phyloP scores from a whole-genome alignment of 768 basidiomycete genomes.

The Leccinum variicolor region DNA sequence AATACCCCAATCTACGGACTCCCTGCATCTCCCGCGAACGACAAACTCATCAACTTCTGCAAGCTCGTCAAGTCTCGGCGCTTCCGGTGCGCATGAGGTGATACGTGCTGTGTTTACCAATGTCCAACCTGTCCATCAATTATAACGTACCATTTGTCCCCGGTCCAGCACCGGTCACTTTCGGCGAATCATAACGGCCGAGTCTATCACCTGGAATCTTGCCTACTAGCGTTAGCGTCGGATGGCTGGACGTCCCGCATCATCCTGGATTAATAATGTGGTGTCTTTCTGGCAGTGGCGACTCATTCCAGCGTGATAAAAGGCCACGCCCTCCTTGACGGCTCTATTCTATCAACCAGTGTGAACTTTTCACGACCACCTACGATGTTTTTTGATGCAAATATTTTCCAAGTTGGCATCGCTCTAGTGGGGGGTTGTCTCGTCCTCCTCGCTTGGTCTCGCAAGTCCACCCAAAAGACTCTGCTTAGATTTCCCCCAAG shows the following conservation, averaged over 20 bases:
- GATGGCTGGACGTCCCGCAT: background rate
- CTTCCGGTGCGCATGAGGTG: no score
- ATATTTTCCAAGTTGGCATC: background rate
- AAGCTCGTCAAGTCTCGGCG: no score
- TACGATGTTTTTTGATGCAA: background rate
- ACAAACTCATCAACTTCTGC: no score
- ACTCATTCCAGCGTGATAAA: background rate
- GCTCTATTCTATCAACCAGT: background rate
- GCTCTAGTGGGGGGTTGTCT: background rate
- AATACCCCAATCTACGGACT: no score
- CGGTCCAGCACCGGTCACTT: background rate
- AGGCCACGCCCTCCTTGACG: background rate
- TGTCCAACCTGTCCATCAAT: no score
- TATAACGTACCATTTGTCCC: background rate
- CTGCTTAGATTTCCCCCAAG: conserved; percentile 4
- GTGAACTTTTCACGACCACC: background rate
- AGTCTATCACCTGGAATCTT: background rate
- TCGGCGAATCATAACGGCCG: background rate
- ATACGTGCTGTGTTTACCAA: no score
- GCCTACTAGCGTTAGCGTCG: background rate
- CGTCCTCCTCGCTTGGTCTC: conserved; percentile 2
- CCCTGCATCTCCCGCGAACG: no score
- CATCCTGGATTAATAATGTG: background rate
- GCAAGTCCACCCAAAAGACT: background rate
- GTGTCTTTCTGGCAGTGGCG: background rate